A percentile compares a stretch with the other conserved stretches of the same genome.
phyloP scores from a whole-genome alignment of 2,329 filamentous ascomycete species.

The Exophiala aquamarina region DNA sequence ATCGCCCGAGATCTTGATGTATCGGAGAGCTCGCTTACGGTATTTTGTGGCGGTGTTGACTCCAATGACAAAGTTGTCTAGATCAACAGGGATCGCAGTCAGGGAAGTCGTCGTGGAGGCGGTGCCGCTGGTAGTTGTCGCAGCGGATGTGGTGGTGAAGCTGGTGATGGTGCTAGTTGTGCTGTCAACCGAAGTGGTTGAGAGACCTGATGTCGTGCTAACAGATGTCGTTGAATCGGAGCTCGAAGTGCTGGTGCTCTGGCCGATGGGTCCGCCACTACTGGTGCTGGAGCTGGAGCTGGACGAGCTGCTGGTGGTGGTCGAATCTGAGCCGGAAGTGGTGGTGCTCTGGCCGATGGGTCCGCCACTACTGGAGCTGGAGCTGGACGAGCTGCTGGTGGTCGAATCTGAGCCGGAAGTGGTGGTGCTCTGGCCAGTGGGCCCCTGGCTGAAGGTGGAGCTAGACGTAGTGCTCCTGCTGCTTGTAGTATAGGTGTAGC shows the following conservation, averaged over 20 bases:
- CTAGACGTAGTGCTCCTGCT: not conserved
- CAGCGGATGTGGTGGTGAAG: not conserved
- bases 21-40: conserved; percentile 21
- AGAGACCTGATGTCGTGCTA: not conserved
- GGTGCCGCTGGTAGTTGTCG: not conserved
- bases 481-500: conserved; percentile 3
- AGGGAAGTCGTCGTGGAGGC: not conserved
- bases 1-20: conserved; percentile 14
- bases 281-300: conserved; percentile 1
- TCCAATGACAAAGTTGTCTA: conserved; percentile 7
- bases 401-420: not conserved
- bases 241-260: not conserved
- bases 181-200: not conserved
- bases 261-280: not conserved
- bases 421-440: not conserved
- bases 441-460: not conserved
- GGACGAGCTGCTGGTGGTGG: conserved; percentile 1
- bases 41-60: conserved; percentile 8
- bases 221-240: not conserved
- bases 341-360: not conserved
- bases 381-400: conserved; percentile 1
- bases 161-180: not conserved
- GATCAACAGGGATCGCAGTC: not conserved
- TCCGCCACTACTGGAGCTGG: not conserved
- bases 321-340: not conserved